Percentiles rank a stretch among this genome's conserved stretches.
These are phyloP conservation scores for Trichophyton mentagrophytes DNA, from an alignment of 2,329 filamentous ascomycete species.

Conservation along the genomic window DNA sequence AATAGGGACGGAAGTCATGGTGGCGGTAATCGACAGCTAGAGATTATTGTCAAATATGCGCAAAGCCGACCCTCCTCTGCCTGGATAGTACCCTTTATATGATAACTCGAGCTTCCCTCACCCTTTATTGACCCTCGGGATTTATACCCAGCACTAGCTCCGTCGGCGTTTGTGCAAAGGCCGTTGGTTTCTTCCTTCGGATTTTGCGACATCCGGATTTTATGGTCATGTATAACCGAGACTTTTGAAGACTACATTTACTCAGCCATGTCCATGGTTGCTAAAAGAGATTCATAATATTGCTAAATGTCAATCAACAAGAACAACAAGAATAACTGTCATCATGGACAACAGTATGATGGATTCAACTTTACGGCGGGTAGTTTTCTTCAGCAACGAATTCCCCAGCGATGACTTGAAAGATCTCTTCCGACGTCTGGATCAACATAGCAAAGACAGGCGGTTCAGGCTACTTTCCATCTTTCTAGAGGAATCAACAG, in stretches of 20 bases:
- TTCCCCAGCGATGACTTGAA: slow-evolving; percentile 36
- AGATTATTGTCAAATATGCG: not conserved
- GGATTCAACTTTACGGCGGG: not conserved
- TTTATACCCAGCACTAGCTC: not conserved
- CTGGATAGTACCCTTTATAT: not conserved
- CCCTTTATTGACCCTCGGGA: not conserved
- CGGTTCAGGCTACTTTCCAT: slow-evolving; percentile 25
- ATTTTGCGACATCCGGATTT: not conserved
- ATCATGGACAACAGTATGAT: not conserved
- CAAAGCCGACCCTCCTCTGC: not conserved
- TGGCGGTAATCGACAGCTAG: not conserved
- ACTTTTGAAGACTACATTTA: not conserved
- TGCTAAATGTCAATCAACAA: not conserved
- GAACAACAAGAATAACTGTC: not conserved
- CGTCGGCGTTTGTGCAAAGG: not conserved
- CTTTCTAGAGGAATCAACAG: slow-evolving; percentile 33
- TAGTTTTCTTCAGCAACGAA: slow-evolving; percentile 38
- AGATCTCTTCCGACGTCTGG: slow-evolving; percentile 29
- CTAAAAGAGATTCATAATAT: not conserved
- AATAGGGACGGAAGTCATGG: not conserved
- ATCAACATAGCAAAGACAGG: slow-evolving; percentile 30
- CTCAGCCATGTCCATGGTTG: not conserved
- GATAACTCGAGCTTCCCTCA: not conserved
- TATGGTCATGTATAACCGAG: not conserved
- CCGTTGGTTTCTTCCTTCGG: not conserved